Evolutionary conservation across 495 filamentous ascomycete species (phyloP), one percentile per base, ranked within the genome.

Genomic region (Daldinia bambusicola): DNA sequence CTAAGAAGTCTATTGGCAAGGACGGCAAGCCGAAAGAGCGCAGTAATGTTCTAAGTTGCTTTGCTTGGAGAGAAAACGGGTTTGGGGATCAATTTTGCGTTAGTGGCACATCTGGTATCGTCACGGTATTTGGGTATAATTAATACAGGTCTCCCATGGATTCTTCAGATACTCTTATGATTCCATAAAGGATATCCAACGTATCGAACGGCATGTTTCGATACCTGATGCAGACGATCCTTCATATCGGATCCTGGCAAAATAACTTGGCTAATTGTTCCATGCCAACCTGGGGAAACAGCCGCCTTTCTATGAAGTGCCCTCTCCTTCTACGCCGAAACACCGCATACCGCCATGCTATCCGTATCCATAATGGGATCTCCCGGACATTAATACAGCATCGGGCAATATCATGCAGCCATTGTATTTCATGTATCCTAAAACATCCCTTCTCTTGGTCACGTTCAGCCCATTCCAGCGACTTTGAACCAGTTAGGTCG

Each of bases 401-500:
- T 70, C 61, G 37, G 70, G 50, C 57, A 16, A 69, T 63, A 59
- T 71, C 70, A 40, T 72, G 65, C 50, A 68, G 60, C 61, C 69
- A 43, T 65, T 61, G 48, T 6, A 69, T 69, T 65, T 63, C 45
- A 53, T 38, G 32, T 68, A 69, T 63, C 66, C 57, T 26, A 68
- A 72, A 58, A 30, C 22, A 18, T 36, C 16, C 14, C 51, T 30
- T 6, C 26, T 20, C 6, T 30, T 43, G 38, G 12, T 22, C 32
- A 62, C 36, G 56, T 57, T 79, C 74, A 98, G 77, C 89, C 88
- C 84, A 91, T 93, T 55, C 94, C 93, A 30, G 91, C 93, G 78
- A 90, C 93, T 81, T 97, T 94, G 84, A 99, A 99, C 89, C 96
- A 99, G 77, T 92, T 93, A 32, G 94, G 93, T 59, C 96, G 86